Base-by-base conservation (phyloP, 805 yeast species). In the Metschnikowia kofuensis region DNA sequence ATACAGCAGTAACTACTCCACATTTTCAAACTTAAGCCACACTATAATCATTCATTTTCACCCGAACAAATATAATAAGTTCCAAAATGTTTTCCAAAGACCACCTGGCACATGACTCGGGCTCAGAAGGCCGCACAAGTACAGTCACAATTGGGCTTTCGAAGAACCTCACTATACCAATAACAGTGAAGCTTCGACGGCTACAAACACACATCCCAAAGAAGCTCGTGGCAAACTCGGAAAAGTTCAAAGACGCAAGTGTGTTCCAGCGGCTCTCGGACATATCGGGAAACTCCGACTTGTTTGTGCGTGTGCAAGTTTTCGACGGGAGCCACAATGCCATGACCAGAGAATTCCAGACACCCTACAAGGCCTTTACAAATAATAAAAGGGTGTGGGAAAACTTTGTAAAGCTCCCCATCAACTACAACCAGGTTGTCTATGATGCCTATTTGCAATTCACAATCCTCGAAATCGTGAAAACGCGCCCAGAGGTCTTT, bases 381-480 rank as follows among this genome's bases (percentile, higher is more conserved):
- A 61, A 58, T 40, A 68, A 64, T 43, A 63, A 61, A 42, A 31
- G 78, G 77, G 60, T 77, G 63, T 89, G 94, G 91, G 78, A 85
- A 56, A 81, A 82, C 51, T 85, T 89, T 86, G 65, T 89, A 16
- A 76, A 78, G 40, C 64, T 94, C 41, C 92, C 97, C 0, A 77
- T 91, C 2, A 74, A 76, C 46, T 81, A 87, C 54, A 78, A 79
- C 45, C 94, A 89, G 59, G 64, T 92, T n/a, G 84, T 88, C 2
- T 62, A 82, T 35, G 77, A 79, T 37, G 67, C 94, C 5, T 77
- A 74, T 52, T 63, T 91, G 14, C 77, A 77, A 45, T 71, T 94
- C 26, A 74, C 78, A 2, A 55, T 90, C 2, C 87, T 84, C 80
- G 96, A 87, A 53, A 84, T 80, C 50, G 78, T 79, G 30, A 80